Evolutionary conservation across 2,329 filamentous ascomycete genomes (phyloP).

Genomic region (Cercospora zeina): DNA sequence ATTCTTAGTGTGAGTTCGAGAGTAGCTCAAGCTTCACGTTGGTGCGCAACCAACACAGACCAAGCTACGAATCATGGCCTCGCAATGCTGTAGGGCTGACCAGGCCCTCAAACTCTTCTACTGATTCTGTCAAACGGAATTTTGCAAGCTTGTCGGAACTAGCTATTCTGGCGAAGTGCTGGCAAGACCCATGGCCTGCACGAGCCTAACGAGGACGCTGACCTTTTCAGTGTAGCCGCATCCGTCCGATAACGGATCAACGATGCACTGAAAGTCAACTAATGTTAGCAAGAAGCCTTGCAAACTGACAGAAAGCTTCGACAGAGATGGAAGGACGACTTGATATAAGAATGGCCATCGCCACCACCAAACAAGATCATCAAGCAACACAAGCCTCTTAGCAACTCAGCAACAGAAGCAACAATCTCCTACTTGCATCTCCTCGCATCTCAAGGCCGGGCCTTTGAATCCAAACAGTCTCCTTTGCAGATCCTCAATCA

Average conservation of each 20-base stretch:
- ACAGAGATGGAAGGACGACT: neutral
- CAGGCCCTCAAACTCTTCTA: slow-evolving; percentile 8
- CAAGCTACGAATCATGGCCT: neutral
- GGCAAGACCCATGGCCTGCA: neutral
- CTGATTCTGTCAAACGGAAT: neutral
- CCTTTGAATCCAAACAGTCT: neutral
- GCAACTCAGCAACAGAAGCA: slow-evolving; percentile 9
- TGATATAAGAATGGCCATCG: neutral
- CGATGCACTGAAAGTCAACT: neutral
- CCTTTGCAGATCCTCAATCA: neutral
- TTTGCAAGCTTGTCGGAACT: neutral
- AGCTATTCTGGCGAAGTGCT: slow-evolving; percentile 2
- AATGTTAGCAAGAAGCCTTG: slow-evolving; percentile 3
- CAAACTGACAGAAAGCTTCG: neutral
- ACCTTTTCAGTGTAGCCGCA: neutral
- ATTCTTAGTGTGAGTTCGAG: neutral
- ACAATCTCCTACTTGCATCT: neutral
- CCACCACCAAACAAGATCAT: slow-evolving; percentile 2
- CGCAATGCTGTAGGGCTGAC: slow-evolving; percentile 6
- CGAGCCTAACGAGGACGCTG: neutral
- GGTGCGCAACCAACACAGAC: neutral
- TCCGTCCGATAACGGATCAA: neutral
- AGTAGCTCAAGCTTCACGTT: neutral
- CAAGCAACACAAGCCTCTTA: slow-evolving; percentile 9
- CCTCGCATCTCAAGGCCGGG: neutral